Evolutionary conservation across 1,284 basidiomycete species (phyloP).

Genomic region (Ustilago trichophora): DNA sequence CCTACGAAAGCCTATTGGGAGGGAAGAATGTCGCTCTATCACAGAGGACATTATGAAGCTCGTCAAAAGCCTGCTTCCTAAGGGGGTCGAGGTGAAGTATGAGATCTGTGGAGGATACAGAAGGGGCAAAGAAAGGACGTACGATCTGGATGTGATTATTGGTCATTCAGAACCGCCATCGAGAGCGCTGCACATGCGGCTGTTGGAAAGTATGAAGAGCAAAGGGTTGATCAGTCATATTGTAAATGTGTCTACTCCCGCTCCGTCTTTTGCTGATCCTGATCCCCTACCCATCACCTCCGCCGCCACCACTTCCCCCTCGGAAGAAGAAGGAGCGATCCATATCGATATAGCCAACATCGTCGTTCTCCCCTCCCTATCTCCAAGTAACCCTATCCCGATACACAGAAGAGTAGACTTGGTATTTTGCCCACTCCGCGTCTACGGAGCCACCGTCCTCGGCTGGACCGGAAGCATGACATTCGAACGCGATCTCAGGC

Average conservation of each 20-base stretch:
- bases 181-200: conserved; percentile 26
- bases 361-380: conserved; percentile 40
- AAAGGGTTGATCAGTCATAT: conserved; percentile 44
- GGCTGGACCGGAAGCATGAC: conserved; percentile 53
- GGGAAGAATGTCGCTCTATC: conserved; percentile 46
- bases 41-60: conserved; percentile 31
- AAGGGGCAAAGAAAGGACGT: conserved; percentile 44
- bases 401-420: conserved; percentile 36
- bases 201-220: conserved; percentile 36
- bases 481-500: conserved; percentile 55
- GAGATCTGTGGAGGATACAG: conserved; percentile 56
- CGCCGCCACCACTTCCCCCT: neutral
- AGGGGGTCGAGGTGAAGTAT: conserved; percentile 15
- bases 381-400: neutral
- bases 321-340: neutral
- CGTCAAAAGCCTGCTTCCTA: conserved; percentile 11
- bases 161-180: conserved; percentile 17
- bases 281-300: neutral
- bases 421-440: conserved; percentile 34
- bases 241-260: conserved; percentile 48
- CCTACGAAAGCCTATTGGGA: conserved; percentile 34
- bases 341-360: conserved; percentile 56
- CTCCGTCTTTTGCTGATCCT: conserved; percentile 5
- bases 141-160: conserved; percentile 57
- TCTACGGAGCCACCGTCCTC: conserved; percentile 53